A percentile compares a stretch with the other conserved stretches of the same genome.
phyloP scores from a whole-genome alignment of 2,329 filamentous ascomycete genomes.

The Epichloe sylvatica region DNA sequence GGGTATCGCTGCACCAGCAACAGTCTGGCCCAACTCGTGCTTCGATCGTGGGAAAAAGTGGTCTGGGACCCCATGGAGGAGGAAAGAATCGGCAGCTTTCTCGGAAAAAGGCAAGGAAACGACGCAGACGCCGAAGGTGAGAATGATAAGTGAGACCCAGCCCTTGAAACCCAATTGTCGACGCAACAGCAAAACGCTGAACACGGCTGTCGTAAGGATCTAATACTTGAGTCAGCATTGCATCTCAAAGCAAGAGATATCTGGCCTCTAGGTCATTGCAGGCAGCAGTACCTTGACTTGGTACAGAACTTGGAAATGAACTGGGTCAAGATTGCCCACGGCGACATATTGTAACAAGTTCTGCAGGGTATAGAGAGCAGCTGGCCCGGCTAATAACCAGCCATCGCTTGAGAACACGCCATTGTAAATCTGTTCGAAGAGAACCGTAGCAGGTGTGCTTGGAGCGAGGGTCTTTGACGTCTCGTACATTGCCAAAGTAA shows the following conservation, averaged over 20 bases:
- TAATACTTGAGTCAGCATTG: conserved; percentile 13
- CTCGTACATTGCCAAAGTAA: conserved; percentile 80
- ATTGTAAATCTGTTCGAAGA: conserved; percentile 67
- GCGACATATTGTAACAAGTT: conserved; percentile 91
- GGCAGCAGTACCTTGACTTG: conserved; percentile 61
- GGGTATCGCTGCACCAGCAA: conserved; percentile 10
- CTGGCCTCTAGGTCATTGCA: background rate
- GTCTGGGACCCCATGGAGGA: conserved; percentile 49
- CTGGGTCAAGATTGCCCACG: conserved; percentile 78
- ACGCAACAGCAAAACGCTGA: conserved; percentile 66
- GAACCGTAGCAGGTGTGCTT: conserved; percentile 63
- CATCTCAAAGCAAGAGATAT: background rate
- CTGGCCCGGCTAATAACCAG: conserved; percentile 88
- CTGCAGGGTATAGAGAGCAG: conserved; percentile 75
- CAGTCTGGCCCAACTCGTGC: conserved; percentile 54
- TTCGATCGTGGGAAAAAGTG: conserved; percentile 67
- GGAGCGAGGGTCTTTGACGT: conserved; percentile 64
- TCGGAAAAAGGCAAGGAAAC: conserved; percentile 61
- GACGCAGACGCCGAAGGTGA: conserved; percentile 71
- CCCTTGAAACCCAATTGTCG: conserved; percentile 56
- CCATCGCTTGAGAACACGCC: conserved; percentile 80
- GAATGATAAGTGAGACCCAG: conserved; percentile 66
- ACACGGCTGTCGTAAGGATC: conserved; percentile 79
- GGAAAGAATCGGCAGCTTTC: conserved; percentile 40
- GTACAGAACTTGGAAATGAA: conserved; percentile 86